A percentile compares a stretch with the other conserved stretches of the same genome.
These are phyloP conservation scores for Yamadazyma akitaensis DNA, from an alignment of 805 yeast species.

Conservation along the genomic window DNA sequence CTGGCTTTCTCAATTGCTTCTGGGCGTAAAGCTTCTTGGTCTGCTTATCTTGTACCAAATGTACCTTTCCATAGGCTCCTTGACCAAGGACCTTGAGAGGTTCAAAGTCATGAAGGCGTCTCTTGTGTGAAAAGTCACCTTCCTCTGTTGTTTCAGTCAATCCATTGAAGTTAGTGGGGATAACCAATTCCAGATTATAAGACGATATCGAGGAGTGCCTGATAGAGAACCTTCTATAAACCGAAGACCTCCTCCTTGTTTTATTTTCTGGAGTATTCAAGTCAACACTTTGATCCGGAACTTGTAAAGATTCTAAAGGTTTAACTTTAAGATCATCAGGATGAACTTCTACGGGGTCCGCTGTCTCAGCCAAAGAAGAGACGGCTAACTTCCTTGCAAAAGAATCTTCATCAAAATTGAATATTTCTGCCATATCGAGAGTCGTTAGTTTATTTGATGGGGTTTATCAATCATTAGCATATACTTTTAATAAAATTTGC, in stretches of 20 bases:
- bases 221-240: constrained; percentile 14
- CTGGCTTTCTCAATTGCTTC: constrained; percentile 40
- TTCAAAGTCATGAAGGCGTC: constrained; percentile 32
- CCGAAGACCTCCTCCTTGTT: constrained; percentile 13
- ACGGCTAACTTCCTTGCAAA: not conserved
- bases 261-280: not conserved
- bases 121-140: not conserved
- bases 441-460: not conserved
- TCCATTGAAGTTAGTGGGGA: constrained; percentile 12
- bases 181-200: constrained; percentile 11
- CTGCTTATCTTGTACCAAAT: constrained; percentile 35
- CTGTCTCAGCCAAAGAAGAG: not conserved
- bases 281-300: not conserved
- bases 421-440: constrained; percentile 5
- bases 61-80: constrained; percentile 45
- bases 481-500: not conserved
- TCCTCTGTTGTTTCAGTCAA: constrained; percentile 4
- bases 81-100: constrained; percentile 43
- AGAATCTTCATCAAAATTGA: constrained; percentile 10
- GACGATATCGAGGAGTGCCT: constrained; percentile 11
- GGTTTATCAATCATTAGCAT: not conserved
- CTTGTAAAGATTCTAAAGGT: constrained; percentile 1
- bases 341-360: not conserved
- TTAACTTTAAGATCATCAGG: constrained; percentile 1
- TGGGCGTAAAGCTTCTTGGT: constrained; percentile 41